These are phyloP conservation scores for Colletotrichum sp. DNA, from an alignment of 2,329 filamentous ascomycete species.

Conservation along the genomic window DNA sequence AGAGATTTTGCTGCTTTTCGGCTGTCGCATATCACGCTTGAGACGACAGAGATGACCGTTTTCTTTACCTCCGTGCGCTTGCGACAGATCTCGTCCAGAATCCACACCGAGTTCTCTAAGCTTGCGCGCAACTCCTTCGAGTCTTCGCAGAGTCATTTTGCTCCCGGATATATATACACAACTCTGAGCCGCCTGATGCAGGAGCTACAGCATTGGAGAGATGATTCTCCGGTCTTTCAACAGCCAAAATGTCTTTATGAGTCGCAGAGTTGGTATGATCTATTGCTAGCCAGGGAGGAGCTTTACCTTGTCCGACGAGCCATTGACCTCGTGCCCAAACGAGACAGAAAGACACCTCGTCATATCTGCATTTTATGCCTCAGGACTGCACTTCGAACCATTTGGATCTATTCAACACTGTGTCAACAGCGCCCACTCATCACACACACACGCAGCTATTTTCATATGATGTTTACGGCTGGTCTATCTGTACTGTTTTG, in stretches of 20 bases:
- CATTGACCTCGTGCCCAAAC: constrained; percentile 41
- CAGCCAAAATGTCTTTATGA: constrained; percentile 45
- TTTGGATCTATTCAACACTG: constrained; percentile 41
- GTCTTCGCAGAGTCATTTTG: neutral
- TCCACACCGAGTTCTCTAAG: constrained; percentile 35
- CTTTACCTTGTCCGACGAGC: constrained; percentile 44
- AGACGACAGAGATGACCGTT: constrained; percentile 37
- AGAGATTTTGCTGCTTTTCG: constrained; percentile 9
- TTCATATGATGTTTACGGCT: constrained; percentile 51
- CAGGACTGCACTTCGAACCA: constrained; percentile 37
- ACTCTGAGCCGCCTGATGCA: constrained; percentile 32
- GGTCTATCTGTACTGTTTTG: constrained; percentile 42
- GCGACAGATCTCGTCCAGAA: constrained; percentile 44
- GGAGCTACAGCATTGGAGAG: constrained; percentile 41
- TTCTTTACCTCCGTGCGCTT: constrained; percentile 43
- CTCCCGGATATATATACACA: constrained; percentile 27
- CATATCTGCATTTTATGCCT: constrained; percentile 38
- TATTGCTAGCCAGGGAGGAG: constrained; percentile 43
- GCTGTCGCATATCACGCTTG: neutral
- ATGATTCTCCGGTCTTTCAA: constrained; percentile 33
- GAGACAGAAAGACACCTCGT: constrained; percentile 33
- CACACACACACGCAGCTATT: constrained; percentile 52
- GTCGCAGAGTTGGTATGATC: constrained; percentile 48
- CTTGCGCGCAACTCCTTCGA: neutral
- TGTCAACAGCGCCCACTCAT: constrained; percentile 36